A percentile compares a stretch with the other conserved stretches of the same genome.
Conservation (phyloP, 495 filamentous ascomycete species). For the Xylaria cubensis region DNA sequence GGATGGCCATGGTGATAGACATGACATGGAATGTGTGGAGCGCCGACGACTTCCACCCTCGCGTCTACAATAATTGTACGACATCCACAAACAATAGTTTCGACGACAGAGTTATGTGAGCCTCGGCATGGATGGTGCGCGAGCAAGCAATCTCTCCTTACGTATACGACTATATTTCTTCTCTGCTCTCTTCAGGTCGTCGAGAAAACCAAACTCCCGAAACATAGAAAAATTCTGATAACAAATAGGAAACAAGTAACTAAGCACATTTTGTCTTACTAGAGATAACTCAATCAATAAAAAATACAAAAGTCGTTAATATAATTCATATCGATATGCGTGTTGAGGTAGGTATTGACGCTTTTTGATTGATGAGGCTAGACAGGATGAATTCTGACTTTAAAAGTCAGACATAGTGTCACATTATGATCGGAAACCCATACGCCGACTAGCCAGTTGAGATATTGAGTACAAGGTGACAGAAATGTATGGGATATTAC, state of each 20-base stretch:
- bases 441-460: too few relatives aligned
- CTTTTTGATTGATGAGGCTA: neutral
- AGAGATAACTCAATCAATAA: slow-evolving; percentile 27
- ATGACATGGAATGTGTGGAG: neutral
- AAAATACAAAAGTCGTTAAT: slow-evolving; percentile 22
- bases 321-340: neutral
- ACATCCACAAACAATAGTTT: neutral
- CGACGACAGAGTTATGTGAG: slow-evolving; percentile 15
- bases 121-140: slow-evolving; percentile 10
- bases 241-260: slow-evolving; percentile 26
- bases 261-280: slow-evolving; percentile 24
- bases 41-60: neutral
- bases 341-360: neutral
- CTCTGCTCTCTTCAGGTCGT: neutral
- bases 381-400: neutral
- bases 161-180: slow-evolving; percentile 24
- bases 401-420: too few relatives aligned
- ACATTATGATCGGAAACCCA: too few relatives aligned
- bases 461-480: too few relatives aligned
- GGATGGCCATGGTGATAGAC: slow-evolving; percentile 1
- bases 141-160: slow-evolving; percentile 23
- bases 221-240: slow-evolving; percentile 1
- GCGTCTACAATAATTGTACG: neutral
- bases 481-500: too few relatives aligned
- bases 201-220: neutral